These are phyloP conservation scores for Clavispora fructus DNA, from an alignment of 805 yeast genomes.

Conservation along the genomic window DNA sequence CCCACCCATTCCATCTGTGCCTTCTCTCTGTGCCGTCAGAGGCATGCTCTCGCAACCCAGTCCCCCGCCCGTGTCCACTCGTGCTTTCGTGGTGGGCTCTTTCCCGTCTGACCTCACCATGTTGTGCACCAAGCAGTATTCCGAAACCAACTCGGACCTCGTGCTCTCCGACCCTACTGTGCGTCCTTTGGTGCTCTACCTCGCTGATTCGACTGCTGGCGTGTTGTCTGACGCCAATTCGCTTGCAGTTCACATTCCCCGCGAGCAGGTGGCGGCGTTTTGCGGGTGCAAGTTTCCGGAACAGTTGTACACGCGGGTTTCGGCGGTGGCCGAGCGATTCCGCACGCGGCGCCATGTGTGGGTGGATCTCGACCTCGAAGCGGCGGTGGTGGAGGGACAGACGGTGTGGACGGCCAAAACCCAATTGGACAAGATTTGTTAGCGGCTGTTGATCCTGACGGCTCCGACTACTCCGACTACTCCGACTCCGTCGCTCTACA, in stretches of 20 bases:
- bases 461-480: no score
- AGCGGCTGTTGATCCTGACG: no score
- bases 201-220: conserved; percentile 12
- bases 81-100: conserved; percentile 19
- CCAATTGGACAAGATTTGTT: not conserved
- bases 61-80: conserved; percentile 4
- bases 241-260: conserved; percentile 7
- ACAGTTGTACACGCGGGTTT: conserved; percentile 13
- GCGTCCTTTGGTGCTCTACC: conserved; percentile 20
- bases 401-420: conserved; percentile 5
- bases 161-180: conserved; percentile 20
- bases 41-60: not conserved
- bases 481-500: no score
- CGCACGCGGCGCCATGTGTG: not conserved
- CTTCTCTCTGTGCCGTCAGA: not conserved
- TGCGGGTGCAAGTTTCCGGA: conserved; percentile 11
- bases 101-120: conserved; percentile 23
- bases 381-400: conserved; percentile 1
- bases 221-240: conserved; percentile 2
- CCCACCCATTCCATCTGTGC: not conserved
- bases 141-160: conserved; percentile 2
- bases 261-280: conserved; percentile 5
- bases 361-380: conserved; percentile 6
- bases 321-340: conserved; percentile 3
- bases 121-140: conserved; percentile 25